Evolutionary conservation across 805 yeast species (phyloP).

Genomic region (Myxozyma udenii): DNA sequence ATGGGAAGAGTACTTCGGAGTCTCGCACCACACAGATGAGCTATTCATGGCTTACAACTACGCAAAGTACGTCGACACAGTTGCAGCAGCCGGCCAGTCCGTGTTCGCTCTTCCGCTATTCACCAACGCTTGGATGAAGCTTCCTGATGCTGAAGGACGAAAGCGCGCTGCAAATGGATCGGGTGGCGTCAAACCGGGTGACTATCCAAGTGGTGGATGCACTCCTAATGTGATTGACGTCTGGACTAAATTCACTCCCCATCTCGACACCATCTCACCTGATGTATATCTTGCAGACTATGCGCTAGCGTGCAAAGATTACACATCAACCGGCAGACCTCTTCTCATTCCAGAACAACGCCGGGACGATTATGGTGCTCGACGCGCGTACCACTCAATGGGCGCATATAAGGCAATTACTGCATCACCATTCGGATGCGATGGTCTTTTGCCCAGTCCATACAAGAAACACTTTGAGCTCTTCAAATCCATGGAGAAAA

Average conservation of each 20-base stretch:
- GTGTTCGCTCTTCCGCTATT: constrained; percentile 21
- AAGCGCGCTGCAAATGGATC: constrained; percentile 6
- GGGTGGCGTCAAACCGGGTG: constrained; percentile 26
- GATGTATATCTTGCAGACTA: constrained; percentile 26
- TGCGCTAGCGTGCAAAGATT: constrained; percentile 11
- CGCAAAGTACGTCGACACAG: constrained; percentile 19
- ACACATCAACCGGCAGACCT: constrained; percentile 15
- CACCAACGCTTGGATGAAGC: constrained; percentile 24
- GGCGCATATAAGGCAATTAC: constrained; percentile 24
- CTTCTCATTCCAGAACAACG: constrained; percentile 29
- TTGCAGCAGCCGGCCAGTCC: constrained; percentile 15
- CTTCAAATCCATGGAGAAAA: constrained; percentile 4
- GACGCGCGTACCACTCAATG: constrained; percentile 18
- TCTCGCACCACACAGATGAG: constrained; percentile 15
- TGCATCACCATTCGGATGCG: constrained; percentile 28
- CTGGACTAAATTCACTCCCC: constrained; percentile 16
- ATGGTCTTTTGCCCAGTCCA: constrained; percentile 11
- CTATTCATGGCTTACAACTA: constrained; percentile 29
- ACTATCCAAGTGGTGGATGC: constrained; percentile 29
- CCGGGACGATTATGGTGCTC: constrained; percentile 28
- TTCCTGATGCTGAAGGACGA: constrained; percentile 6
- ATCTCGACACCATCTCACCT: constrained; percentile 20
- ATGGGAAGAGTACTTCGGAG: constrained; percentile 25
- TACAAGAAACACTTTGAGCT: constrained; percentile 19
- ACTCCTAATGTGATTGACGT: constrained; percentile 21